phyloP scores from a whole-genome alignment of 1,139 yeast species.

The Geotrichum klebahnii region DNA sequence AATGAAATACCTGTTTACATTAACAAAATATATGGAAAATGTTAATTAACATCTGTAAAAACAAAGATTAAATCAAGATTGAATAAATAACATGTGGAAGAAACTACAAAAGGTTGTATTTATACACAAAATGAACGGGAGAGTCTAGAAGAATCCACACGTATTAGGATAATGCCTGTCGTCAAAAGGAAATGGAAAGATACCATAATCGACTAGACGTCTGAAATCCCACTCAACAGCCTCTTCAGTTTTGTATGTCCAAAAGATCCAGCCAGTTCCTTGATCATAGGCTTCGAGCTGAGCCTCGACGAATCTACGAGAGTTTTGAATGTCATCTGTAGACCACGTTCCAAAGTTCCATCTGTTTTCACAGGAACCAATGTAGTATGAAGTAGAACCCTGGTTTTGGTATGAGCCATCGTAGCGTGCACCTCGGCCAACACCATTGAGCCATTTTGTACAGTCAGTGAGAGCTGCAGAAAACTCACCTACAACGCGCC shows the following conservation, averaged over 20 bases:
- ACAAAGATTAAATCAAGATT: no score
- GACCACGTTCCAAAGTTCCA: conserved; percentile 61
- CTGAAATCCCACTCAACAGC: conserved; percentile 85
- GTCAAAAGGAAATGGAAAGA: conserved; percentile 76
- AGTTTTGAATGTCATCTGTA: conserved; percentile 49
- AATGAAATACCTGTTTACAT: no score
- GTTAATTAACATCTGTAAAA: no score
- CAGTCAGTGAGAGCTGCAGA: conserved; percentile 94
- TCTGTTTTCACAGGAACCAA: conserved; percentile 63
- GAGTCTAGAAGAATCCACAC: conserved; percentile 50
- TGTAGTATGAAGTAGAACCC: conserved; percentile 41
- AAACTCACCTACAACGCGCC: conserved; percentile 88
- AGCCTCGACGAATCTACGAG: conserved; percentile 76
- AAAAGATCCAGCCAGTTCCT: conserved; percentile 79
- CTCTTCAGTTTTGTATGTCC: conserved; percentile 88
- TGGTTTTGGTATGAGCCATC: conserved; percentile 53
- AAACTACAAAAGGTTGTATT: no score
- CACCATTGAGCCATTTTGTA: conserved; percentile 88
- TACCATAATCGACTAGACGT: conserved; percentile 51
- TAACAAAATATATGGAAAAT: no score
- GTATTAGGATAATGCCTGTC: conserved; percentile 66
- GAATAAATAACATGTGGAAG: no score
- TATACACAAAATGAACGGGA: no score
- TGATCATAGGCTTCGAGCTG: conserved; percentile 80
- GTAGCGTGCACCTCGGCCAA: conserved; percentile 80